These are phyloP conservation scores for Acanthamoeba healyi DNA, from an alignment of 208 protist genomes.

Conservation along the genomic window DNA sequence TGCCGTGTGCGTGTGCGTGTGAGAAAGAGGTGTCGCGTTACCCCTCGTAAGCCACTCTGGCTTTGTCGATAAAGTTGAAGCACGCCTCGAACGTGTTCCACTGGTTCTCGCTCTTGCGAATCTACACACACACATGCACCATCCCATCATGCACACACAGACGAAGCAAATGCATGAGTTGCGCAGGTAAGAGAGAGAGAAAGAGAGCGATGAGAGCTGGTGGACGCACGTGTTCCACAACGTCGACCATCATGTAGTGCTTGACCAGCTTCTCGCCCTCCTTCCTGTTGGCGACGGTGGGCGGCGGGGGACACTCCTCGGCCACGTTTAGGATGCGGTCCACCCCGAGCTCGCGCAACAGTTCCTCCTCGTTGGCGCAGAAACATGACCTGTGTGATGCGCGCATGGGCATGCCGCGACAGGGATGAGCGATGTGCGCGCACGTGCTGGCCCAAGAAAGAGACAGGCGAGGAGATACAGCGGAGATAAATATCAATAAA, in stretches of 20 bases:
- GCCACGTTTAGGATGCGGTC: constrained; percentile 32
- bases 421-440: too few species aligned
- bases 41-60: constrained; percentile 50
- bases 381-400: constrained; percentile 55
- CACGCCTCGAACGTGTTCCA: constrained; percentile 51
- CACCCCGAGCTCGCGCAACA: constrained; percentile 10
- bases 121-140: neutral
- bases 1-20: neutral
- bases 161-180: neutral
- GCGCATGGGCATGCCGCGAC: too few species aligned
- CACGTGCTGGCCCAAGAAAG: too few species aligned
- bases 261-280: constrained; percentile 46
- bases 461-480: neutral
- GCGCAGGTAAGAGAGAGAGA: neutral
- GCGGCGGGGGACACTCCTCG: constrained; percentile 31
- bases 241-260: constrained; percentile 57
- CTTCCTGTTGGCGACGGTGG: constrained; percentile 7
- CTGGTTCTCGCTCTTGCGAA: constrained; percentile 32
- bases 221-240: neutral
- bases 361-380: constrained; percentile 18
- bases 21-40: neutral
- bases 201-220: neutral
- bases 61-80: constrained; percentile 47
- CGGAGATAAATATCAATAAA: neutral
- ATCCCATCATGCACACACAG: too few species aligned